Evolutionary conservation across 2,329 filamentous ascomycete species (phyloP), one percentile per base, ranked within the genome.

Genomic region (Pezizomycotina sp.): DNA sequence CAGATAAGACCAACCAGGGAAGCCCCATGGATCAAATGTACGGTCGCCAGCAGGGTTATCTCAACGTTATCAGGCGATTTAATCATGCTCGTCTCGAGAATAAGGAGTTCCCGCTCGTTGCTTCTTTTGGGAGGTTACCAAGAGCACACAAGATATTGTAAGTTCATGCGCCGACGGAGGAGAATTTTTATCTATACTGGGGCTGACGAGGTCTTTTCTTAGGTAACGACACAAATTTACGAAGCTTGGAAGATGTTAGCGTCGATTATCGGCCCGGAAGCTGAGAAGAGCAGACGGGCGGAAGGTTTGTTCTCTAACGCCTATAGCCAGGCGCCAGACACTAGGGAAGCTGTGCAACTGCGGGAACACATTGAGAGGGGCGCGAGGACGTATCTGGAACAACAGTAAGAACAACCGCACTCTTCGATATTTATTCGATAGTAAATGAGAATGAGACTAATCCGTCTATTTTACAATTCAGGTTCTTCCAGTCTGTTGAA

Each of bases 401-500:
- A 46, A 15, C 46, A 47, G 47, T 50, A 33, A 55, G 58, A 34
- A 52, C 52, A 15, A 43, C 49, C 9, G 29, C 16, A 8, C 12
- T 5, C 27, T 5, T 7, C 6, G 15, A 27, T 16, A 22, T 37
- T 16, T 10, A 14, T 12, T 4, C 20, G 7, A 27, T 15, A 9
- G 20, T 10, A 21, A n/a, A n/a, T n/a, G n/a, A n/a, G n/a, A n/a
- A n/a, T n/a, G n/a, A 33, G 10, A 47, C 45, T n/a, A n/a, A n/a
- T n/a, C n/a, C n/a, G n/a, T n/a, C n/a, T n/a, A n/a, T n/a, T n/a
- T n/a, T n/a, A n/a, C n/a, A n/a, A n/a, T n/a, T n/a, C n/a, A 39
- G 55, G 46, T 93, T 92, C 56, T 74, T 78, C 53, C 64, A 66
- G 31, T 74, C 86, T 48, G 66, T 95, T 23, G 80, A 92, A 53